Evolutionary conservation across 768 basidiomycete species (phyloP), one percentile per base, ranked within the genome.

Genomic region (Termitomyces sp.): DNA sequence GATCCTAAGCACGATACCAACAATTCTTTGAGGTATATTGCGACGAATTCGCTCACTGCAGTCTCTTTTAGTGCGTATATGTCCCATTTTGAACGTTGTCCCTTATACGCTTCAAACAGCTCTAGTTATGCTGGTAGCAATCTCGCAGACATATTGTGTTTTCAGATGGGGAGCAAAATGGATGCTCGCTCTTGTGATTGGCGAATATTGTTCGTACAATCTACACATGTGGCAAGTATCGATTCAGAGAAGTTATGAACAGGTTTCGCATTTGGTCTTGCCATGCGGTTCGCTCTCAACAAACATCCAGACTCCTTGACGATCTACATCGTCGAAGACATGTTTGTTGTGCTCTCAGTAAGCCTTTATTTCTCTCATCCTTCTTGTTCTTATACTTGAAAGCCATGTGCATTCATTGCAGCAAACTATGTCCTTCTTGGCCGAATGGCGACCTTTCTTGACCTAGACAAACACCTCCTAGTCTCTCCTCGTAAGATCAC

Each of bases 391-490:
- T 33, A 49, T n/a, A 15, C 26, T 20, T 29, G 54, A 54, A 46
- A 85, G 83, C 87, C 88, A 5, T 90, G 89, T 66, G 87, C 85
- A 28, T 90, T 90, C 70, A 85, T 87, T 61, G 85, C 85, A 4
- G 79, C 83, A 20, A 78, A 85, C 64, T 90, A 90, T 62, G 72
- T 87, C 53, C 75, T 88, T 18, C 78, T 90, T 0, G 85, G 86
- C 12, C 79, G 79, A 12, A 67, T 91, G 2, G 82, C 85, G 4
- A 72, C 68, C n/a, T 73, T 79, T 58, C 70, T 89, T 5, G 63
- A 70, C 10, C 76, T 76, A 39, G 73, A 77, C 58, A 60, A 76
- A 50, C 77, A 83, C 61, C 73, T 88, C 20, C 63, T 82, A 26
- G 68, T 90, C 20, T 70, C 73, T 0, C 73, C 81, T 12, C 72